Base-by-base conservation (phyloP, 148 eudicot species). In the Arbutus unedo region DNA sequence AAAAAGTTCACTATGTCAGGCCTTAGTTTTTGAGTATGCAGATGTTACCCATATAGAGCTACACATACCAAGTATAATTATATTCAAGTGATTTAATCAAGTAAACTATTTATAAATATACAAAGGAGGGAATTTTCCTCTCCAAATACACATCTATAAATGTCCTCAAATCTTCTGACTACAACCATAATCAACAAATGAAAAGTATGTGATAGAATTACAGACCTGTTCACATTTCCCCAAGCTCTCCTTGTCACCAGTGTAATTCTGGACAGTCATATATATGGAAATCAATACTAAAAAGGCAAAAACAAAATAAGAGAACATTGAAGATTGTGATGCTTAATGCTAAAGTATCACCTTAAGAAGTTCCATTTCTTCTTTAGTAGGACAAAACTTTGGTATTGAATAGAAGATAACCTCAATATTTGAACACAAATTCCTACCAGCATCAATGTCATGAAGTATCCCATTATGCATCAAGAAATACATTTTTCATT, bases 191-290 rank as follows among this genome's bases (percentile, higher is more conserved):
- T 14, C 9, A 50, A 67, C 6, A 80, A 79, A 62, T 73, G 44
- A 44, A 5, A 43, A 6, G 14, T 74, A 78, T 48, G 50, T 56
- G 80, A 82, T 54, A 8, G 11, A n/a, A 68, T 76, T 48, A 85
- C 91, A 66, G 47, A 96, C 99, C 99, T 93, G 98, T 87, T 96
- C 99, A 87, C 99, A 96, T 88, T 94, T 96, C 60, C 99, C 99
- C 82, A 96, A 90, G 84, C 82, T 91, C 88, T 90, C 92, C 84
- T 70, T 88, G 84, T 96, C 96, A 74, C 99, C 99, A 23, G 94
- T 87, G 90, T 94, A 94, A 74, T 80, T 83, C 99, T 96, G 81
- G 43, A 78, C 67, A 81, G 68, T 57, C 6, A 66, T 6, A 41
- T 11, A 72, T 45, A 67, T 38, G 55, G 43, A 51, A 78, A 8